Base-by-base conservation (phyloP, 177 flowering plant genomes). In the Vitis hybrid region DNA sequence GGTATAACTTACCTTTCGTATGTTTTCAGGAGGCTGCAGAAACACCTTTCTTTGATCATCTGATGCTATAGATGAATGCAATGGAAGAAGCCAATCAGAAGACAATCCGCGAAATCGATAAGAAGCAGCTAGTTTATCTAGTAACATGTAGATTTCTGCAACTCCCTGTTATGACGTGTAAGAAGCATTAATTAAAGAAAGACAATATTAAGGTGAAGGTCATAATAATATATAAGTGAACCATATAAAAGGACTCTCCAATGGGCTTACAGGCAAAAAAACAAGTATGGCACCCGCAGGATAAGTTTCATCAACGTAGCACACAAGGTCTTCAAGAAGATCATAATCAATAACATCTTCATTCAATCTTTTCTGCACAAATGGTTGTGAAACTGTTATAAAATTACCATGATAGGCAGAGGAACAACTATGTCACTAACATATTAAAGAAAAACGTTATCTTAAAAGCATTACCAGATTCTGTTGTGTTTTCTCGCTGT, bases 291-390 rank as follows among this genome's bases (percentile, higher is more conserved):
- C 90, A 31, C 98, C 98, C 51, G 84, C 90, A 63, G 85, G 78
- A 70, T 83, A 88, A 50, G 82, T 85, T 72, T 92, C 89, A 76
- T 93, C 96, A 78, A 93, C 69, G 72, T 87, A 77, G 67, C 86
- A 83, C 19, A 90, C 83, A 81, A 93, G 77, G 74, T 93, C 98
- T 81, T 93, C 97, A 68, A 93, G 83, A 69, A 93, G 88, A 78
- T 93, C 98, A 86, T 88, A 93, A 77, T 93, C 98, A 77, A 91
- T 89, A 56, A 87, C 81, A 77, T 93, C 97, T 83, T 93, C 98
- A 81, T 88, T 89, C 78, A 93, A 76, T 75, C 73, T 85, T 87
- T 79, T 90, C 98, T 93, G 92, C 53, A 57, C 5, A 76, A 53
- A 70, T 56, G 8, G 62, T 64, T 45, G 59, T 60, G 56, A 64